These are phyloP conservation scores for Cystofilobasidium capitatum DNA, from an alignment of 768 basidiomycete genomes.

Conservation along the genomic window DNA sequence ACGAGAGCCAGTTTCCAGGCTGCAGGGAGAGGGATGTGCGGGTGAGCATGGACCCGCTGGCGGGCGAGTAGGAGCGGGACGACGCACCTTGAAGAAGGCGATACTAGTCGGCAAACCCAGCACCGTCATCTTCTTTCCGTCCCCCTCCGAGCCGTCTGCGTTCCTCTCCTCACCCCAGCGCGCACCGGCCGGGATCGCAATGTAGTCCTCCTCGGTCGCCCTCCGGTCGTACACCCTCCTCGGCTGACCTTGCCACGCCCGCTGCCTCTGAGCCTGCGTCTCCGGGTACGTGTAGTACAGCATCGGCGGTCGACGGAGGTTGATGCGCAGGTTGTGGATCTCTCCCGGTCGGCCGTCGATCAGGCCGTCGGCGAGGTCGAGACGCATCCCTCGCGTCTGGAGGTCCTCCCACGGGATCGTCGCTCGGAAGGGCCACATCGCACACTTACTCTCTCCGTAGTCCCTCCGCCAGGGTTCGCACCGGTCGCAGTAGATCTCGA, in stretches of 20 bases:
- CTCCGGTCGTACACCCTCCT: constrained; percentile 1
- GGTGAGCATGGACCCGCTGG: background rate
- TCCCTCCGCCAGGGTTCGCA: background rate
- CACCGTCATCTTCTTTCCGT: constrained; percentile 2
- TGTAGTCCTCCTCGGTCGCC: constrained; percentile 20
- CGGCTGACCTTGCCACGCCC: background rate
- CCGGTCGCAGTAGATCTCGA: constrained; percentile 12
- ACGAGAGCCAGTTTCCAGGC: constrained; percentile 22
- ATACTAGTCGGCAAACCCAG: background rate
- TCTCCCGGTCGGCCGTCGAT: background rate
- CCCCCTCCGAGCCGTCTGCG: background rate
- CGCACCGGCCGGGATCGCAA: background rate
- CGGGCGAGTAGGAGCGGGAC: background rate
- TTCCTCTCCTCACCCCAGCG: background rate
- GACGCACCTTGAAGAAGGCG: constrained; percentile 17
- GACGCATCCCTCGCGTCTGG: constrained; percentile 9
- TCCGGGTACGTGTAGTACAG: background rate
- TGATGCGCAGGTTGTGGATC: constrained; percentile 9
- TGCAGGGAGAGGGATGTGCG: background rate
- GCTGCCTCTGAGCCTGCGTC: background rate
- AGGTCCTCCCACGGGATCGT: constrained; percentile 17
- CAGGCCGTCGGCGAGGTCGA: background rate
- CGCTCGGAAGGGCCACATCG: constrained; percentile 2
- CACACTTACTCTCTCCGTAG: background rate
- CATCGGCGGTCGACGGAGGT: constrained; percentile 6